Evolutionary conservation across 2,329 filamentous ascomycete species (phyloP), one percentile per base, ranked within the genome.

Genomic region (Nannizzia gypsea): DNA sequence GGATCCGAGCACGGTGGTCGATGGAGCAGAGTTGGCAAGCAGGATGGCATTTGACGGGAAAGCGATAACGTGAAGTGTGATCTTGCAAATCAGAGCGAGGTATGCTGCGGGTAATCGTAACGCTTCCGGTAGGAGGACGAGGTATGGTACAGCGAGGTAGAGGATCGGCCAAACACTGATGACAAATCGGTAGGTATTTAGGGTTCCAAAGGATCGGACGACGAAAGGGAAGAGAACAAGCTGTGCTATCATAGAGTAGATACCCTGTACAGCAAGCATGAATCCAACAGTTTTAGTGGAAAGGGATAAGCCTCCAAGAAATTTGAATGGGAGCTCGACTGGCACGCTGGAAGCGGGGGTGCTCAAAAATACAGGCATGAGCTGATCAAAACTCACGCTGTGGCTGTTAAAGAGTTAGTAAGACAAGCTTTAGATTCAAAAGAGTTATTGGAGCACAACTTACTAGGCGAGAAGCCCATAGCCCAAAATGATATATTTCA

Each of bases 401-500:
- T 97, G 92, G 76, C 91, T 96, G 68, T 44, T 63, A 34, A 40
- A 24, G 50, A 55, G 68, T 70, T 63, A 73, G 68, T 46, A 38
- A 31, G 74, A 62, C 60, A 64, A 36, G 66, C 65, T 24, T 63
- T 60, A 1, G 34, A 6, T 48, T 44, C 8, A 22, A 8, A 1
- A 28, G 48, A 58, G 22, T 56, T 58, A 59, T 38, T 62, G 60
- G 9, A 36, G 31, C 54, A 52, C 24, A 28, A 86, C 90, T 83
- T 81, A 96, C 90, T 95, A 96, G 64, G 92, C 92, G 62, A 97
- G 79, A 67, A 97, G 90, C 50, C 91, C 92, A 70, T 95, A 96
- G 58, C 88, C 90, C 60, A 92, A 76, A 64, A 96, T 95, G 69
- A 91, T 92, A 69, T 95, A 79, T 62, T 95, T 78, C 59, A 97